Percentiles rank a stretch among this genome's conserved stretches.
These are phyloP conservation scores for Sclerotinia borealis DNA, from an alignment of 2,329 filamentous ascomycete genomes.

Conservation along the genomic window DNA sequence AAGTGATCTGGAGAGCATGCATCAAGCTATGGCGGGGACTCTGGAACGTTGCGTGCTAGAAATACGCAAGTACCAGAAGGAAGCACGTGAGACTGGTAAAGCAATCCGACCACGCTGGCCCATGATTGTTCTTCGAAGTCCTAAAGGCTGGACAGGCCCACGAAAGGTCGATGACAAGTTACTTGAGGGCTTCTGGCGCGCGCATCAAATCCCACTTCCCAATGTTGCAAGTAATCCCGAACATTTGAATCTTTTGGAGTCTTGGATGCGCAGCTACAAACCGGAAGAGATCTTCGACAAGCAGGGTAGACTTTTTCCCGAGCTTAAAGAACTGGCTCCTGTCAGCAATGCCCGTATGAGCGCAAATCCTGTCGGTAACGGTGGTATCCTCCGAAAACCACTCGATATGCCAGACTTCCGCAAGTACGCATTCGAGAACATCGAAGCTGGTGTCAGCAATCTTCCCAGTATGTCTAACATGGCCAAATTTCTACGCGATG, in stretches of 20 bases:
- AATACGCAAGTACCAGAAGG: conserved; percentile 62
- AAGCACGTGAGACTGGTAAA: conserved; percentile 64
- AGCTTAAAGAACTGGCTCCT: conserved; percentile 60
- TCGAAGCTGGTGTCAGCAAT: conserved; percentile 51
- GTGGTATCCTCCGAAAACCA: conserved; percentile 60
- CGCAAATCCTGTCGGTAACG: conserved; percentile 70
- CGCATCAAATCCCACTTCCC: conserved; percentile 72
- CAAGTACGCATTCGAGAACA: conserved; percentile 57
- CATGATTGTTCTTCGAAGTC: conserved; percentile 70
- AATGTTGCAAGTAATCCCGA: conserved; percentile 59
- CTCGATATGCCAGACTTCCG: conserved; percentile 65
- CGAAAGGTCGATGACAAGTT: conserved; percentile 64
- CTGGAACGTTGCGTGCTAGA: conserved; percentile 66
- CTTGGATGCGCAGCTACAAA: conserved; percentile 72
- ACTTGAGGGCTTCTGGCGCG: conserved; percentile 71
- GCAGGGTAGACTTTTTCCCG: conserved; percentile 55
- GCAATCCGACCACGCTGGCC: conserved; percentile 69
- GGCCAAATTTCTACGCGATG: conserved; percentile 59
- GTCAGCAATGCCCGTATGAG: conserved; percentile 64
- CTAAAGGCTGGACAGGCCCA: conserved; percentile 76
- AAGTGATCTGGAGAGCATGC: conserved; percentile 66
- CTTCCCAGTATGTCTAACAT: conserved; percentile 65
- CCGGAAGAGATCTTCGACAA: conserved; percentile 65
- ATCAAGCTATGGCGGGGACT: conserved; percentile 75
- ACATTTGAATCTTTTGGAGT: conserved; percentile 62